These are phyloP conservation scores for Thraustotheca clavata DNA, from an alignment of 352 stramenopile genomes.

Conservation along the genomic window DNA sequence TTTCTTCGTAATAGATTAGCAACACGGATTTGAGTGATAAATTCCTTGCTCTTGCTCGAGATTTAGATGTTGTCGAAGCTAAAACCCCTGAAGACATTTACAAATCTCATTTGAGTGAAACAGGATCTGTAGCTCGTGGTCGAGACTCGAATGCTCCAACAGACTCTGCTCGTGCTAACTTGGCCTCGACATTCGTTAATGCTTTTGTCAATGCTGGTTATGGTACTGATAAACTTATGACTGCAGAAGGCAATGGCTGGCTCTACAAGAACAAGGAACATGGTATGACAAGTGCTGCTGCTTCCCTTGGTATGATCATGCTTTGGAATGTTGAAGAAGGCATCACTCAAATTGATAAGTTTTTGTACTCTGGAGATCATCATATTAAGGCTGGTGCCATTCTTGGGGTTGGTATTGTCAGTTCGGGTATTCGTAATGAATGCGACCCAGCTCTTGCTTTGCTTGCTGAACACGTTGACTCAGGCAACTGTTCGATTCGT, in stretches of 20 bases:
- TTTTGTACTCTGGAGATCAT: constrained; percentile 97
- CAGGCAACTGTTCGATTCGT: constrained; percentile 90
- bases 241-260: constrained; percentile 93
- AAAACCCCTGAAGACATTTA: constrained; percentile 99
- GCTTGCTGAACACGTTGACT: constrained; percentile 96
- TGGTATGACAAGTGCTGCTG: constrained; percentile 97
- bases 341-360: constrained; percentile 99
- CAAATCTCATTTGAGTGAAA: constrained; percentile 98
- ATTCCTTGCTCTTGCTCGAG: constrained; percentile 93
- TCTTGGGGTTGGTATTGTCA: constrained; percentile 95
- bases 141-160: constrained; percentile 69
- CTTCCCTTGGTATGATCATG: constrained; percentile 96
- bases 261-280: constrained; percentile 99
- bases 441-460: constrained; percentile 95
- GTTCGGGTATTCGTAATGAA: constrained; percentile 92
- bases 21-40: constrained; percentile 96
- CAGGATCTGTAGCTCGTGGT: constrained; percentile 62
- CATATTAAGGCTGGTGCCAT: constrained; percentile 97
- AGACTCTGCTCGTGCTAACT: constrained; percentile 96
- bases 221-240: constrained; percentile 94
- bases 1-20: constrained; percentile 66
- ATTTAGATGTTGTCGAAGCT: constrained; percentile 96
- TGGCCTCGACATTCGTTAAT: constrained; percentile 99
- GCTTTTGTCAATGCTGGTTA: constrained; percentile 99
- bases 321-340: constrained; percentile 99